phyloP scores from a whole-genome alignment of 768 basidiomycete genomes.

The Trametes cubensis region DNA sequence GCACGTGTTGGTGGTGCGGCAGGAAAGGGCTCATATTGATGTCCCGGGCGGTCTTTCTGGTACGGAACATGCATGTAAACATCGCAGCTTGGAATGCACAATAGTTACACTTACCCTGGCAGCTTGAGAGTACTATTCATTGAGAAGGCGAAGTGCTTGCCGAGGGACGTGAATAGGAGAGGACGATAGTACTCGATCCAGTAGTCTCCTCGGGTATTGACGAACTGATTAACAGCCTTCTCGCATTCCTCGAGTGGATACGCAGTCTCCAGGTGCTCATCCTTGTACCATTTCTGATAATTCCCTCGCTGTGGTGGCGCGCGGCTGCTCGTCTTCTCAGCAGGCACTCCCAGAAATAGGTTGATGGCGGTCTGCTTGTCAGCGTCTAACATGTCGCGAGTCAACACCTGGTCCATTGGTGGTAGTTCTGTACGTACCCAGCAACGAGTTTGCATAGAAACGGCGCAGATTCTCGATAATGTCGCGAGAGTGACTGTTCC shows the following conservation, averaged over 20 bases:
- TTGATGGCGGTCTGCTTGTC: conserved; percentile 98
- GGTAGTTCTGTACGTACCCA: conserved; percentile 52
- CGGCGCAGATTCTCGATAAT: conserved; percentile 94
- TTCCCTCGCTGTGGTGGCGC: conserved; percentile 58
- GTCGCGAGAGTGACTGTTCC: conserved; percentile 96
- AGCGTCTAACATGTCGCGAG: conserved; percentile 58
- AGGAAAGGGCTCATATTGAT: conserved; percentile 77
- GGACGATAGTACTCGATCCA: conserved; percentile 93
- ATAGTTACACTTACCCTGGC: conserved; percentile 59
- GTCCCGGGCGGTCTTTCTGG: conserved; percentile 70
- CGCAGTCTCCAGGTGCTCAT: conserved; percentile 67
- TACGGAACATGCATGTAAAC: not conserved
- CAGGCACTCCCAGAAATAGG: conserved; percentile 84
- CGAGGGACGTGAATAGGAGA: conserved; percentile 77
- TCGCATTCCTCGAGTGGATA: conserved; percentile 70
- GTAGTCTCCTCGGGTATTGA: conserved; percentile 65
- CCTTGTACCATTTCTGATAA: conserved; percentile 85
- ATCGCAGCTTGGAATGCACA: not conserved
- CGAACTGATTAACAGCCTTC: conserved; percentile 60
- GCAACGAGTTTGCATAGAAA: conserved; percentile 92
- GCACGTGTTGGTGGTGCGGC: conserved; percentile 46
- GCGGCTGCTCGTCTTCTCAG: conserved; percentile 48
- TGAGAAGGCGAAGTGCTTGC: conserved; percentile 89
- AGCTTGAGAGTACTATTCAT: conserved; percentile 88
- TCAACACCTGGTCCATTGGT: not conserved